Percentiles rank a stretch among this genome's conserved stretches.
Evolutionary conservation across 1,284 basidiomycete genomes (phyloP).

Genomic region (Grifola frondosa): DNA sequence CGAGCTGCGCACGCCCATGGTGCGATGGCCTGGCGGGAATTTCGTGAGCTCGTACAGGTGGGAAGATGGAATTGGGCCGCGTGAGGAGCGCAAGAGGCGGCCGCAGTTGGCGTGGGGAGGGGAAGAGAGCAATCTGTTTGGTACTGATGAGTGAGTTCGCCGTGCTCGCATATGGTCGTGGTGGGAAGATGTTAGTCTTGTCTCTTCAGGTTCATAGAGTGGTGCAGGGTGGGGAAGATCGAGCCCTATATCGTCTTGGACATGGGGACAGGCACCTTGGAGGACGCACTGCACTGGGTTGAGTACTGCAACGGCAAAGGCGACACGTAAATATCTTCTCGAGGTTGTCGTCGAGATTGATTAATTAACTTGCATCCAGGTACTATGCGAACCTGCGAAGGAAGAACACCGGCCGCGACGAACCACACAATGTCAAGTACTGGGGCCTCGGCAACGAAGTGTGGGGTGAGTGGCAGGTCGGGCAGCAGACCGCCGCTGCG

Average conservation of each 20-base stretch:
- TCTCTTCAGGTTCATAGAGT: slow-evolving; percentile 43
- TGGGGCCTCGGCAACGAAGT: slow-evolving; percentile 47
- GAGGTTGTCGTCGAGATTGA: slow-evolving; percentile 21
- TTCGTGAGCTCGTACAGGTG: slow-evolving; percentile 66
- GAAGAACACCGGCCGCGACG: slow-evolving; percentile 52
- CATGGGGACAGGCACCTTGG: slow-evolving; percentile 64
- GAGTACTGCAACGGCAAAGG: slow-evolving; percentile 61
- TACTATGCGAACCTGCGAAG: slow-evolving; percentile 62
- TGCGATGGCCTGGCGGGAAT: slow-evolving; percentile 62
- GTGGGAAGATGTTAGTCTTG: not conserved
- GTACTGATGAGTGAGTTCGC: slow-evolving; percentile 49
- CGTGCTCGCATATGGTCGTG: not conserved
- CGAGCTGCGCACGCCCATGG: slow-evolving; percentile 54
- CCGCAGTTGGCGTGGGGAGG: slow-evolving; percentile 68
- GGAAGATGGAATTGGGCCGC: slow-evolving; percentile 66
- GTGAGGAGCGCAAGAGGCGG: slow-evolving; percentile 48
- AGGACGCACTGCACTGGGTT: slow-evolving; percentile 65
- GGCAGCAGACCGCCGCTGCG: slow-evolving; percentile 56
- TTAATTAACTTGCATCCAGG: slow-evolving; percentile 26
- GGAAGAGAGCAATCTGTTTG: slow-evolving; percentile 65
- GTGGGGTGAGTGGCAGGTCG: slow-evolving; percentile 69
- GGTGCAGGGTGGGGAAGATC: slow-evolving; percentile 47
- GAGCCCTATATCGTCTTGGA: slow-evolving; percentile 67
- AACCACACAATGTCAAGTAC: slow-evolving; percentile 48
- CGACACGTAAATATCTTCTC: slow-evolving; percentile 25